Percentiles rank a stretch among this genome's conserved stretches.
Conservation (phyloP, 148 eudicot species). For the Rhododendron molle region DNA sequence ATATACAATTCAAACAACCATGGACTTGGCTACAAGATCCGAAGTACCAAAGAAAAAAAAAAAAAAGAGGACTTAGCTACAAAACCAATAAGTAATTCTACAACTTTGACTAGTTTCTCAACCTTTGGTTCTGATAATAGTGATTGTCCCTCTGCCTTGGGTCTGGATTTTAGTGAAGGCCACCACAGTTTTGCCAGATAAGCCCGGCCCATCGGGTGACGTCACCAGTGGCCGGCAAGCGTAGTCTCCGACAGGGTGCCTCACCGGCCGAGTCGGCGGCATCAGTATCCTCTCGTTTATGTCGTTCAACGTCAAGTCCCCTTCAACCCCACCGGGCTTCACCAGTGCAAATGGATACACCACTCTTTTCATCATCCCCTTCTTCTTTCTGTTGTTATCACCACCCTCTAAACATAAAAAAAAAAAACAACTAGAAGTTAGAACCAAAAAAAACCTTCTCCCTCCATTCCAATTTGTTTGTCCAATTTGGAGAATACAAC, state of each 20-base stretch:
- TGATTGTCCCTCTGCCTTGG: conserved; percentile 77
- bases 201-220: conserved; percentile 51
- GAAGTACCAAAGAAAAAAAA: not conserved
- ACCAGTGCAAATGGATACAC: conserved; percentile 74
- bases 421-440: not conserved
- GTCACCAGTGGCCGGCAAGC: conserved; percentile 56
- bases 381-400: conserved; percentile 28
- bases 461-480: too few relatives aligned
- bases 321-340: conserved; percentile 77
- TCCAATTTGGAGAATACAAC: too few relatives aligned
- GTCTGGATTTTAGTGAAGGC: conserved; percentile 73
- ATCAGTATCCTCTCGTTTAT: conserved; percentile 59
- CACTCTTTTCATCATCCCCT: conserved; percentile 29
- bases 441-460: not conserved
- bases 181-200: conserved; percentile 76
- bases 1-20: conserved; percentile 5
- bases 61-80: not conserved
- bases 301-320: conserved; percentile 64
- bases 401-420: not conserved
- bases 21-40: not conserved
- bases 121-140: conserved; percentile 67
- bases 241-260: conserved; percentile 80
- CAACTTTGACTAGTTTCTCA: conserved; percentile 2
- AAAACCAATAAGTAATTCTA: not conserved
- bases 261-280: conserved; percentile 76